These are phyloP conservation scores for Cicer bijugum DNA, from an alignment of 306 rosid genomes.

Conservation along the genomic window DNA sequence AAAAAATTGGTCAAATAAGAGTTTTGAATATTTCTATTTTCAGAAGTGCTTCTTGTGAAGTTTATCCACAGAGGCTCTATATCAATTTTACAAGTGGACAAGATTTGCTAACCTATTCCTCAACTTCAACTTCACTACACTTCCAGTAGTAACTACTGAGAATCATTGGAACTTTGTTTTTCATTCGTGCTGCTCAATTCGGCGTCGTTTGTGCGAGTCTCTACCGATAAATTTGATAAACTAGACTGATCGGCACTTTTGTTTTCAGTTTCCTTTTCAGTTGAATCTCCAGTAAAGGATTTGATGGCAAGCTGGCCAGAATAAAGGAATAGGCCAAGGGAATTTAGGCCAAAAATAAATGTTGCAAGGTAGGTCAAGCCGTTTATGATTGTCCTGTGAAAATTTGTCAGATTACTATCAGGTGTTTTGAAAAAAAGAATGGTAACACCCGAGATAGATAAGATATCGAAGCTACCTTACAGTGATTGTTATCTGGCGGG, in stretches of 20 bases:
- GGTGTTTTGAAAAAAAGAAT: slow-evolving; percentile 36
- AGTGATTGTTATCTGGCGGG: slow-evolving; percentile 87
- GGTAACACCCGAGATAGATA: slow-evolving; percentile 5
- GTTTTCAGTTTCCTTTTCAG: slow-evolving; percentile 51
- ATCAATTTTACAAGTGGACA: slow-evolving; percentile 41
- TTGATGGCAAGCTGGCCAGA: slow-evolving; percentile 81
- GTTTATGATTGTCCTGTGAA: slow-evolving; percentile 79
- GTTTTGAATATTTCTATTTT: not conserved
- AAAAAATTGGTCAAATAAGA: not conserved
- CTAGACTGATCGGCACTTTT: slow-evolving; percentile 52
- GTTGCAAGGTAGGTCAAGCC: slow-evolving; percentile 94
- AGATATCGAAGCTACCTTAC: slow-evolving; percentile 63
- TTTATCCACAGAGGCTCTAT: slow-evolving; percentile 1
- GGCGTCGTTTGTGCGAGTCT: slow-evolving; percentile 46
- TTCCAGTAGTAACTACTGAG: slow-evolving; percentile 42
- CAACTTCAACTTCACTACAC: slow-evolving; percentile 40
- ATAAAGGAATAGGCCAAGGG: slow-evolving; percentile 80
- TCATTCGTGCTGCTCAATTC: slow-evolving; percentile 58
- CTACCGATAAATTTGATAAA: slow-evolving; percentile 52
- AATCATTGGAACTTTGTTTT: slow-evolving; percentile 64
- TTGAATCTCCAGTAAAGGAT: slow-evolving; percentile 59
- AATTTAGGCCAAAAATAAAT: slow-evolving; percentile 82
- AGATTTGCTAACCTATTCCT: slow-evolving; percentile 41
- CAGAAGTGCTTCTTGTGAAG: slow-evolving; percentile 16
- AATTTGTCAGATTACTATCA: slow-evolving; percentile 34